Evolutionary conservation across 139 green algal genomes (phyloP).

Genomic region (Desmodesmus armatus): DNA sequence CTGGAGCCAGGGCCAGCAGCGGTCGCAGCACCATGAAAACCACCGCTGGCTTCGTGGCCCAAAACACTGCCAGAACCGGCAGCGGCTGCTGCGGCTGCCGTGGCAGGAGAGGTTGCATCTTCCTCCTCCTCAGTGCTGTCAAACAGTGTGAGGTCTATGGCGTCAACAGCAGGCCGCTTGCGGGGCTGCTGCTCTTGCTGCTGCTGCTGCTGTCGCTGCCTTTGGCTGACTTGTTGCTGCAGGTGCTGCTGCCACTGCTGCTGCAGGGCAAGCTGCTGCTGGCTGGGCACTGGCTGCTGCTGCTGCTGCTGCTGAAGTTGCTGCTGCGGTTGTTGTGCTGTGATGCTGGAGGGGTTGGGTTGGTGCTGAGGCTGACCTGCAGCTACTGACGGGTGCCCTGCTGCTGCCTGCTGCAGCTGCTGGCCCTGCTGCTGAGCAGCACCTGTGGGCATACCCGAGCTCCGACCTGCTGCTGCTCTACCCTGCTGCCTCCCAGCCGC

Average conservation of each 20-base stretch:
- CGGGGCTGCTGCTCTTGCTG: conserved; percentile 13
- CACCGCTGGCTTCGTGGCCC: too few species aligned
- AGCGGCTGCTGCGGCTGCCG: too few species aligned
- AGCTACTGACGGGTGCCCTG: too few species aligned
- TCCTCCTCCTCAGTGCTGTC: too few species aligned
- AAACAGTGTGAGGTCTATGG: conserved; percentile 30
- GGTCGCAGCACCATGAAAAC: background rate
- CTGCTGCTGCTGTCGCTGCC: conserved; percentile 28
- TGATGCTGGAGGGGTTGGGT: background rate
- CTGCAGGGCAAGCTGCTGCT: background rate
- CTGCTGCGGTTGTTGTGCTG: background rate
- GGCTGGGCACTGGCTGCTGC: background rate
- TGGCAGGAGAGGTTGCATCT: too few species aligned
- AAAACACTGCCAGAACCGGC: too few species aligned
- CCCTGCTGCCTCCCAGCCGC: background rate
- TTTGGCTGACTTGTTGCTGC: conserved; percentile 10
- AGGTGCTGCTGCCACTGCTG: conserved; percentile 25
- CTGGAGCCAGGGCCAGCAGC: background rate
- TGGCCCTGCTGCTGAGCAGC: background rate
- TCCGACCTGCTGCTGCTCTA: conserved; percentile 9
- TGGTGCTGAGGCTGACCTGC: too few species aligned
- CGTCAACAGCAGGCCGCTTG: conserved; percentile 1
- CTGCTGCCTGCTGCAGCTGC: background rate
- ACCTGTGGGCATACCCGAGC: too few species aligned
- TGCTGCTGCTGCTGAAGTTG: background rate